phyloP scores from a whole-genome alignment of 2,329 filamentous ascomycete species.

The Aureobasidium sp. region DNA sequence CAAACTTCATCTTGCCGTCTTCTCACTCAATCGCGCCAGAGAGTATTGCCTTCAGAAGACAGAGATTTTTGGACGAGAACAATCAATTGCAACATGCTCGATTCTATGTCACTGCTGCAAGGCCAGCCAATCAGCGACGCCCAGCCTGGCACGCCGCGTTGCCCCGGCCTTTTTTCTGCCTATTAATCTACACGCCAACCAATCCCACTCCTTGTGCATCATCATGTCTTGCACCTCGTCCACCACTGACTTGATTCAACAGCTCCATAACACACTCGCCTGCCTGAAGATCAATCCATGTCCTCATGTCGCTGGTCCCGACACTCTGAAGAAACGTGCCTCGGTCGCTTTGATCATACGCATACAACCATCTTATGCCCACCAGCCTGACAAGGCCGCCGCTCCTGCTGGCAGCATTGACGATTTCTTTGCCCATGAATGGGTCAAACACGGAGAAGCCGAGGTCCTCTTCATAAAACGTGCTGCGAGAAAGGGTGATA shows the following conservation, averaged over 20 bases:
- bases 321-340: conserved; percentile 48
- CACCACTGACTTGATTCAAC: conserved; percentile 24
- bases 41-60: background rate
- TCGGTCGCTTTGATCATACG: conserved; percentile 58
- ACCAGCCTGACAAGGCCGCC: conserved; percentile 35
- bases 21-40: background rate
- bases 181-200: background rate
- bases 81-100: background rate
- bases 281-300: conserved; percentile 38
- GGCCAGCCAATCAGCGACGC: conserved; percentile 3
- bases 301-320: conserved; percentile 40
- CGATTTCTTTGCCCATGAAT: conserved; percentile 53
- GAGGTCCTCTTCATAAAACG: conserved; percentile 66
- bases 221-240: background rate
- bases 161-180: background rate
- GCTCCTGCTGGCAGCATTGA: conserved; percentile 32
- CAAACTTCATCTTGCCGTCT: conserved; percentile 73
- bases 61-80: background rate
- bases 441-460: conserved; percentile 57
- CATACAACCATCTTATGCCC: conserved; percentile 48
- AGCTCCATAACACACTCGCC: conserved; percentile 35
- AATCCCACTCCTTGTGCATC: background rate
- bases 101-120: background rate
- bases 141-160: background rate
- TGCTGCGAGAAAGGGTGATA: conserved; percentile 53